Conservation (phyloP, 345 rosid species). For the Populus tremula region DNA sequence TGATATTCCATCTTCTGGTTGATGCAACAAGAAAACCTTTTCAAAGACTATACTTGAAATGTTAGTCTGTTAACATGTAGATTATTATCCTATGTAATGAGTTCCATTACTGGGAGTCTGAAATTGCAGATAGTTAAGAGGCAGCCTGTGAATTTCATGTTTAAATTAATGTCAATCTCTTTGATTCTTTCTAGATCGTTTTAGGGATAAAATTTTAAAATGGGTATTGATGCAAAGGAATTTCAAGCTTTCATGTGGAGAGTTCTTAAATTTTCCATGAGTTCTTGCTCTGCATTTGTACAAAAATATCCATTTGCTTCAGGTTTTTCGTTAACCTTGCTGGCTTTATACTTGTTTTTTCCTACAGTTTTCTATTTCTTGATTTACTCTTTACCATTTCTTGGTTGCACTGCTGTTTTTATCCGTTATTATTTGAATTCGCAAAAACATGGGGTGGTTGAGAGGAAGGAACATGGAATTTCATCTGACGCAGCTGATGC, state of each 20-base stretch:
- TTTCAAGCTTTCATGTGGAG: slow-evolving; percentile 41
- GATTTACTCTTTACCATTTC: slow-evolving; percentile 48
- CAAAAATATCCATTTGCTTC: slow-evolving; percentile 51
- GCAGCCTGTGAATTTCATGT: neutral
- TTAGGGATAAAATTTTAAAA: slow-evolving; percentile 10
- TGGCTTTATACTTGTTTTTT: slow-evolving; percentile 45
- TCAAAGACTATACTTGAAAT: neutral
- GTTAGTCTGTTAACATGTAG: neutral
- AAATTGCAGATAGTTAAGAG: no score
- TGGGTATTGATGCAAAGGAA: slow-evolving; percentile 51
- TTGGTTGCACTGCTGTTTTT: slow-evolving; percentile 33
- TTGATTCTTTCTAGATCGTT: neutral
- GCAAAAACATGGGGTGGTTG: slow-evolving; percentile 3
- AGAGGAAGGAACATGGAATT: slow-evolving; percentile 18
- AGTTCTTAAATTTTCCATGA: slow-evolving; percentile 37
- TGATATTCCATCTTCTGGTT: neutral
- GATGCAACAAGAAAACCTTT: no score
- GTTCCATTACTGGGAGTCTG: neutral
- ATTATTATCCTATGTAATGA: no score
- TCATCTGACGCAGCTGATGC: slow-evolving; percentile 10
- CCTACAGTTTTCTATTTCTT: slow-evolving; percentile 55
- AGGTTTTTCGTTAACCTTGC: slow-evolving; percentile 22
- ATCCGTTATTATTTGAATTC: slow-evolving; percentile 25
- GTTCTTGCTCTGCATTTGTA: slow-evolving; percentile 24
- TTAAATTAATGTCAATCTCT: neutral